Percentiles rank a stretch among this genome's conserved stretches.
phyloP scores from a whole-genome alignment of 2,329 filamentous ascomycete species.

The Beauveria scarabaeidicola region DNA sequence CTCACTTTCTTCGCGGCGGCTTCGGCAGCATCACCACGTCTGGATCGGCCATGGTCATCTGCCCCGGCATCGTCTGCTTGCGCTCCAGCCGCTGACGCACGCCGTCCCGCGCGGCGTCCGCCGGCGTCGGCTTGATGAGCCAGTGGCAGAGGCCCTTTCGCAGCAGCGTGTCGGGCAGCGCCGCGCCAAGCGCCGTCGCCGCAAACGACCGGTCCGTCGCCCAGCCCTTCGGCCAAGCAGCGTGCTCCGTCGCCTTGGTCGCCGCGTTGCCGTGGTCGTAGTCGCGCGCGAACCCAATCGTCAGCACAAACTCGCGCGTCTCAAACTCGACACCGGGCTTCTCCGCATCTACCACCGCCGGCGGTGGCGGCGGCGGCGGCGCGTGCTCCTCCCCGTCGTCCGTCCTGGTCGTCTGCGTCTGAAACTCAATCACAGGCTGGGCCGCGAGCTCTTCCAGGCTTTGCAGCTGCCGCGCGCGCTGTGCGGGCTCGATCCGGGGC shows the following conservation, averaged over 20 bases:
- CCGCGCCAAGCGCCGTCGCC: constrained; percentile 28
- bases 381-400: neutral
- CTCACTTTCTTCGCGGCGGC: neutral
- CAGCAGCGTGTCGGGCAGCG: constrained; percentile 31
- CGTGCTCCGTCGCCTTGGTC: constrained; percentile 24
- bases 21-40: neutral
- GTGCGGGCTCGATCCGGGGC: constrained; percentile 19
- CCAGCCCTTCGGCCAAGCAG: constrained; percentile 32
- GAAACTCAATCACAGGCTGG: neutral
- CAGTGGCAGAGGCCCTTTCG: constrained; percentile 36
- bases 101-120: neutral
- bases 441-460: neutral
- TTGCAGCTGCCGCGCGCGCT: constrained; percentile 21
- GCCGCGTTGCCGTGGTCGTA: constrained; percentile 33
- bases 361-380: neutral
- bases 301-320: constrained; percentile 31
- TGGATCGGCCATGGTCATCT: neutral
- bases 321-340: neutral
- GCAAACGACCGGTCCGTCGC: constrained; percentile 26
- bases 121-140: constrained; percentile 22
- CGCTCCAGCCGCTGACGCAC: constrained; percentile 16
- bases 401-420: neutral
- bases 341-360: neutral
- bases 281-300: constrained; percentile 29
- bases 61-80: constrained; percentile 11